Percentiles rank a stretch among this genome's conserved stretches.
phyloP scores from a whole-genome alignment of 306 rosid genomes.

The Arachis hypogaea region DNA sequence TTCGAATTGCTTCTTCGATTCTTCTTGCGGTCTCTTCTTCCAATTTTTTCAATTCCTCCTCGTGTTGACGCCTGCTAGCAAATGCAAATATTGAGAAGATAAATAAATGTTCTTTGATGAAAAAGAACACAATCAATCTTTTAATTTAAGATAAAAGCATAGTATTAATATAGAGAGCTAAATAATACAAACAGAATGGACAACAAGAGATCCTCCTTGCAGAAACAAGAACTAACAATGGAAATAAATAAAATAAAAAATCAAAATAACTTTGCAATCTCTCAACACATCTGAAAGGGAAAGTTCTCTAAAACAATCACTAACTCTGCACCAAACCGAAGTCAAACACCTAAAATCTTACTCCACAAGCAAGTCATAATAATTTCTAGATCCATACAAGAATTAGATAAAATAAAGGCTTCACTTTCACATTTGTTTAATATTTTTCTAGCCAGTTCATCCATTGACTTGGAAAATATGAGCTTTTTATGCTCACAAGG shows the following conservation, averaged over 20 bases:
- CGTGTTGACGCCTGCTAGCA: conserved; percentile 53
- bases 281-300: too few species aligned
- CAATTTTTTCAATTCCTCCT: conserved; percentile 67
- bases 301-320: too few species aligned
- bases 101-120: background rate
- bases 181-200: too few species aligned
- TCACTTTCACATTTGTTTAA: conserved; percentile 15
- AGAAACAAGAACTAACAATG: too few species aligned
- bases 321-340: too few species aligned
- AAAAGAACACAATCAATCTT: background rate
- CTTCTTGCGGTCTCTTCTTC: conserved; percentile 87
- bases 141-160: too few species aligned
- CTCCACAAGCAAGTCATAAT: conserved; percentile 17
- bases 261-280: too few species aligned
- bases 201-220: too few species aligned
- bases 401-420: conserved; percentile 2
- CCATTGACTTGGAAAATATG: conserved; percentile 31
- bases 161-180: too few species aligned
- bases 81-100: conserved; percentile 42
- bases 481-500: conserved; percentile 28
- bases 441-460: conserved; percentile 26
- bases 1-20: conserved; percentile 76
- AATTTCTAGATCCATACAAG: conserved; percentile 19
- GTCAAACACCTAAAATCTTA: too few species aligned
- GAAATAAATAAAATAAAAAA: too few species aligned